Conservation (phyloP, 2,329 filamentous ascomycete genomes). For the Fusarium cyanostomum region DNA sequence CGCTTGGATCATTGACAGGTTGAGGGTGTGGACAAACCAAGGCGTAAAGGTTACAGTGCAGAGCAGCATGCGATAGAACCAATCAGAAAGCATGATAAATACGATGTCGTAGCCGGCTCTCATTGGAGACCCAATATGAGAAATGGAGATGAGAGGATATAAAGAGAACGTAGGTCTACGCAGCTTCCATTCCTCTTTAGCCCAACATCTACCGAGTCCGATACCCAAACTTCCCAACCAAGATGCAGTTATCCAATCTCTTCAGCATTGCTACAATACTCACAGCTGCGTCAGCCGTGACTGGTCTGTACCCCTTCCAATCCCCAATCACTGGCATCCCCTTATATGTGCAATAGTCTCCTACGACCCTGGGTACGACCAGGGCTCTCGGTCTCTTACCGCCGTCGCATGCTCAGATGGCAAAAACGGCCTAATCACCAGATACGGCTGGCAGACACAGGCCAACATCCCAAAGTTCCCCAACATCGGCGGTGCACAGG, state of each 20-base stretch:
- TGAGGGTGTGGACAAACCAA: too few species aligned
- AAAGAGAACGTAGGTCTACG: too few species aligned
- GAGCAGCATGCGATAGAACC: too few species aligned
- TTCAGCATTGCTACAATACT: slow-evolving; percentile 49
- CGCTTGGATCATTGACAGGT: too few species aligned
- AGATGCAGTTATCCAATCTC: slow-evolving; percentile 55
- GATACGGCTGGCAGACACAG: slow-evolving; percentile 66
- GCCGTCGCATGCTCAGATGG: slow-evolving; percentile 74
- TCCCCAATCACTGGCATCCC: neutral
- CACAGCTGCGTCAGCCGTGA: slow-evolving; percentile 47
- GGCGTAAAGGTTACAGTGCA: too few species aligned
- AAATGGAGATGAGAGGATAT: too few species aligned
- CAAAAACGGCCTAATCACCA: slow-evolving; percentile 70
- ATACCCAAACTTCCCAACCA: slow-evolving; percentile 24
- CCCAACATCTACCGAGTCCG: too few species aligned
- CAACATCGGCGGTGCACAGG: slow-evolving; percentile 63
- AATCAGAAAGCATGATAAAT: too few species aligned
- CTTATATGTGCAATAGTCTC: slow-evolving; percentile 58
- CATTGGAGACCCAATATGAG: too few species aligned
- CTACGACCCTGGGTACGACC: slow-evolving; percentile 77
- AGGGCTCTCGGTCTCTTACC: slow-evolving; percentile 61
- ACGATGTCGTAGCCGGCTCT: too few species aligned
- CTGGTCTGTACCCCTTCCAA: slow-evolving; percentile 34
- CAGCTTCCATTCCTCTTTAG: too few species aligned
- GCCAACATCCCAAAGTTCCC: slow-evolving; percentile 61